Evolutionary conservation across 441 rosid species (phyloP), one percentile per base, ranked within the genome.

Genomic region (Isatis lusitanica): DNA sequence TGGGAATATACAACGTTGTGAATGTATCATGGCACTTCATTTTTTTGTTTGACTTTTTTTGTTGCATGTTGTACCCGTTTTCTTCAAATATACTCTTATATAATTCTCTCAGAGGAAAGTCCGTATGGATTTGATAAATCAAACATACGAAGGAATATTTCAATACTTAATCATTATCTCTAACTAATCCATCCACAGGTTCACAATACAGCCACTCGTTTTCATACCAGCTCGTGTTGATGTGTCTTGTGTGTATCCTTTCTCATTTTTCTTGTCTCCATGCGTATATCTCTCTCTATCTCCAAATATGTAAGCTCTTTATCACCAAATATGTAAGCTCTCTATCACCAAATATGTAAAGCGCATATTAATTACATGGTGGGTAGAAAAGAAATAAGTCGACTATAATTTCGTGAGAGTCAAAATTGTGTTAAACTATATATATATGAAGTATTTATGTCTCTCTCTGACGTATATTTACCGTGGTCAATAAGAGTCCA

Each of bases 151-250:
- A 21, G 39, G 11, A 68, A 71, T 35, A 71, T 26, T 71, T 71
- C 73, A 77, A 52, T 24, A 2, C 44, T 26, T 59, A 26, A 77
- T 77, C 67, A 77, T 77, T 66, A 66, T 71, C 63, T 66, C 38
- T 71, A 77, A 66, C 73, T 58, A 77, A 71, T 58, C 72, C 76
- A 71, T 58, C 72, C 76, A 63, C 60, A 62, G 60, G 47, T 59
- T 60, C 61, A 63, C 31, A 48, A 70, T 48, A 56, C 51, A 70
- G 67, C 61, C 67, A 63, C 66, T 63, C 66, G 9, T 76, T 70
- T 46, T 70, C 55, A 47, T 46, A 56, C 66, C 79, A 62, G 51
- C 65, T 68, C 61, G 40, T 76, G 71, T 26, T 43, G 50, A 57
- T 56, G 65, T 47, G 68, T 63, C 68, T 24, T 57, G 18, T 59